Evolutionary conservation across 1,139 yeast genomes (phyloP).

Genomic region (Protomyces inouyei): DNA sequence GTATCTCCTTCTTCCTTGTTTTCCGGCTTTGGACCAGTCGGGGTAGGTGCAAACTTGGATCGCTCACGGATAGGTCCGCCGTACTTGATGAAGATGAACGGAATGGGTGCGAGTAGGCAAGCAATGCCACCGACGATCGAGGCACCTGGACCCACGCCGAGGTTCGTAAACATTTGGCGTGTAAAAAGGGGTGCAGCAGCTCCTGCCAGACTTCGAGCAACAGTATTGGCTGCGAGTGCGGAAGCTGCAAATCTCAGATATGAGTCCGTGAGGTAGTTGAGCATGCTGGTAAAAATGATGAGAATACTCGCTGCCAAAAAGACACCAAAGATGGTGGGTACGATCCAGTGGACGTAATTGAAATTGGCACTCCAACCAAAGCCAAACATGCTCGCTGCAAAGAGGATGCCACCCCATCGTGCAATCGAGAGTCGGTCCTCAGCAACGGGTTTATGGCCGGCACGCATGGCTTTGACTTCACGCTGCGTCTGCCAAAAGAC

Average conservation of each 20-base stretch:
- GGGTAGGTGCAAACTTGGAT: slow-evolving; percentile 54
- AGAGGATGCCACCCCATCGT: slow-evolving; percentile 61
- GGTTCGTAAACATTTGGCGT: slow-evolving; percentile 43
- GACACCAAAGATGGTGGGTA: slow-evolving; percentile 32
- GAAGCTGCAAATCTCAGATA: slow-evolving; percentile 57
- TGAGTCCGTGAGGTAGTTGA: slow-evolving; percentile 52
- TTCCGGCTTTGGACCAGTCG: background rate
- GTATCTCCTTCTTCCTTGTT: background rate
- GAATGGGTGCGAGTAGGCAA: slow-evolving; percentile 58
- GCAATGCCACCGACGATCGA: slow-evolving; percentile 54
- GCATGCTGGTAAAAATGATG: slow-evolving; percentile 41
- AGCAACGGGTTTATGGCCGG: slow-evolving; percentile 42
- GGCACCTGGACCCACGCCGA: slow-evolving; percentile 64
- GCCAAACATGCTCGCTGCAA: slow-evolving; percentile 51
- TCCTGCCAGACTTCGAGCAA: slow-evolving; percentile 56
- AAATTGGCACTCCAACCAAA: slow-evolving; percentile 33
- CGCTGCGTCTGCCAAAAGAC: slow-evolving; percentile 37
- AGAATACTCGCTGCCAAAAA: slow-evolving; percentile 31
- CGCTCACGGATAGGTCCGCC: slow-evolving; percentile 59
- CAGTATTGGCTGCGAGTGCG: slow-evolving; percentile 66
- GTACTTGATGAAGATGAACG: slow-evolving; percentile 55
- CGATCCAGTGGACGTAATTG: slow-evolving; percentile 33
- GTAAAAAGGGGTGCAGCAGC: slow-evolving; percentile 65
- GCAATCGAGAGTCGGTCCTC: slow-evolving; percentile 74
- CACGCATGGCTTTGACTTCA: slow-evolving; percentile 41